Conservation (phyloP, 176 grass and related monocot genomes). For the Avena eriantha region DNA sequence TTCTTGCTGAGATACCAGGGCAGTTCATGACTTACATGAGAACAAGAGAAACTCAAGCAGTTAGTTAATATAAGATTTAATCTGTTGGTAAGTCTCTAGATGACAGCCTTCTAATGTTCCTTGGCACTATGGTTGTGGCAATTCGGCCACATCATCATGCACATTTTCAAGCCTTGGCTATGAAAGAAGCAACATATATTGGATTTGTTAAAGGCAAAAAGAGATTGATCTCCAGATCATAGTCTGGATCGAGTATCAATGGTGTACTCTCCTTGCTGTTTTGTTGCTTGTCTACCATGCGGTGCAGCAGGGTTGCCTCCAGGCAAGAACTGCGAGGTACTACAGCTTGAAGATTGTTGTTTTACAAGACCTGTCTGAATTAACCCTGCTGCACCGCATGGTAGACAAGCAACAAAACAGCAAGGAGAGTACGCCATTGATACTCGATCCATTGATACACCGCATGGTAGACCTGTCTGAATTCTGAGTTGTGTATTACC, state of each 20-base stretch:
- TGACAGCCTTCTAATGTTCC: conserved; percentile 20
- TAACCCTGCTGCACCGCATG: background rate
- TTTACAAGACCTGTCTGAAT: conserved; percentile 11
- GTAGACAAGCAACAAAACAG: background rate
- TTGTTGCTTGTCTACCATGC: background rate
- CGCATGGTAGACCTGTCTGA: background rate
- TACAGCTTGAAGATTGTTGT: background rate
- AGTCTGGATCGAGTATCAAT: conserved; percentile 18
- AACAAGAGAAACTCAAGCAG: conserved; percentile 72
- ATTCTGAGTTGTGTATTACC: conserved; percentile 18
- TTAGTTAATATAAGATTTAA: conserved; percentile 52
- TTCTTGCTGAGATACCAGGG: conserved; percentile 95
- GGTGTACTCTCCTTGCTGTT: conserved; percentile 24
- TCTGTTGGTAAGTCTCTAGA: conserved; percentile 12
- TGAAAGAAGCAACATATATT: conserved; percentile 22
- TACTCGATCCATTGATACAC: conserved; percentile 36
- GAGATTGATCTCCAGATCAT: conserved; percentile 20
- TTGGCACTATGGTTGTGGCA: conserved; percentile 35
- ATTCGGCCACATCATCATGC: conserved; percentile 21
- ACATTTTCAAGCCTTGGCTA: conserved; percentile 32
- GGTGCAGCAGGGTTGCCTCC: background rate
- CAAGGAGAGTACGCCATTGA: conserved; percentile 5
- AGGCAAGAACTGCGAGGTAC: conserved; percentile 7
- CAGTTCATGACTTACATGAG: conserved; percentile 99
- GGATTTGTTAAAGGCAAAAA: conserved; percentile 9